Evolutionary conservation across 208 protist genomes (phyloP), one percentile per base, ranked within the genome.

Genomic region (Leptomonas pyrrhocoris): DNA sequence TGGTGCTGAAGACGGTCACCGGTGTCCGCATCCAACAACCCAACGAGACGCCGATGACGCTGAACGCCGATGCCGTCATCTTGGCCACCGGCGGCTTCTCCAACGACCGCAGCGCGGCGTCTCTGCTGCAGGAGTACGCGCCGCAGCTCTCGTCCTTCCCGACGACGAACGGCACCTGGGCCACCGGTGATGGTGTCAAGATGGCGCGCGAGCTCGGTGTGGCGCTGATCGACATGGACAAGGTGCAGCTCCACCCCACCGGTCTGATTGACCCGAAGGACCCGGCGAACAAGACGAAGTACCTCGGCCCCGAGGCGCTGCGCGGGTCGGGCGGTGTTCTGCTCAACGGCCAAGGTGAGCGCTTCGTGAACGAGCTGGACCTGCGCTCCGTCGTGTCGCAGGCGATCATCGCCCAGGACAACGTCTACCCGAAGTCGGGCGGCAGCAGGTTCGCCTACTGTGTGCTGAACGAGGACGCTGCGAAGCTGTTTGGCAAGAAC

Each of bases 191-290:
- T 59, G 89, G 89, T 49, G 86, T 94, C 3, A 92, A 91, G 75
- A 81, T 86, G 53, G 89, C 86, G 2, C 72, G 77, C 34, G 56
- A 81, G 27, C 67, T 97, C 43, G 91, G 89, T 36, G 94, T 80
- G 13, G 69, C 68, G n/a, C 73, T 96, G 48, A 85, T 97, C 27
- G 88, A 98, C 72, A 97, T 98, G 93, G 94, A 98, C 77, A 86
- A 98, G 77, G 92, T 98, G 56, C 92, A 96, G 74, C 79, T 99
- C 16, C 98, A 99, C 69, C 98, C 98, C n/a, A 99, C 98, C 28
- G 95, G 92, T 23, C 94, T 99, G 28, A 57, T 99, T 18, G 81
- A 98, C 72, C 94, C 96, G 11, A 89, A 87, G 50, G 83, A 98
- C 38, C 97, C 97, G 0, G 53, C 74, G 2, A 88, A 81, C 49